These are phyloP conservation scores for Chaetomium tenue DNA, from an alignment of 495 filamentous ascomycete species.

Conservation along the genomic window DNA sequence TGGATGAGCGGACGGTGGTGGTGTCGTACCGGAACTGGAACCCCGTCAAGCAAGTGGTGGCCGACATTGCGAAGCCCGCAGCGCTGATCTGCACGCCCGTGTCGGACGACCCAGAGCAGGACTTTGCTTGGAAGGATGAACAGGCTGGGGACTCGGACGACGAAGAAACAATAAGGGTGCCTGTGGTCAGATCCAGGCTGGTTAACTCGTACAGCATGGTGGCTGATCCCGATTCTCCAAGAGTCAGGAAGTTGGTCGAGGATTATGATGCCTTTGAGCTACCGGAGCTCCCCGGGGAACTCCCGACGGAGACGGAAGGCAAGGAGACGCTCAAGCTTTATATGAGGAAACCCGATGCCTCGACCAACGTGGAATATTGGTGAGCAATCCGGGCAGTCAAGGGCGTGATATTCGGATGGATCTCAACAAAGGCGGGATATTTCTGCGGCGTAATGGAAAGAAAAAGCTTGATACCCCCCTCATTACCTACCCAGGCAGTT, in stretches of 20 bases:
- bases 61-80: constrained; percentile 27
- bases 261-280: constrained; percentile 17
- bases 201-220: not conserved
- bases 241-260: constrained; percentile 21
- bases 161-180: constrained; percentile 12
- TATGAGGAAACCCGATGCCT: constrained; percentile 6
- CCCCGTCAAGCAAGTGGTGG: constrained; percentile 40
- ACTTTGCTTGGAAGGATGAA: constrained; percentile 16
- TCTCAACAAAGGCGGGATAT: too few relatives aligned
- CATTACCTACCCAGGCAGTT: not conserved
- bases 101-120: constrained; percentile 14
- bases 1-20: constrained; percentile 23
- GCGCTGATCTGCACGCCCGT: constrained; percentile 25
- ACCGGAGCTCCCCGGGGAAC: constrained; percentile 15
- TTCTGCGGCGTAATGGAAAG: not conserved
- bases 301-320: not conserved
- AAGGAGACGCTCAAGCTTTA: constrained; percentile 12
- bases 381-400: not conserved
- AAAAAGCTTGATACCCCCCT: not conserved
- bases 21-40: constrained; percentile 26
- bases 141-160: not conserved
- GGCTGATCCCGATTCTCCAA: constrained; percentile 23
- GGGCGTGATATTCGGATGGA: not conserved
- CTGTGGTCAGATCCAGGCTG: constrained; percentile 8
- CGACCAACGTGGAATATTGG: not conserved